These are phyloP conservation scores for Penicillium sclerotigenum DNA, from an alignment of 2,329 filamentous ascomycete species.

Conservation along the genomic window DNA sequence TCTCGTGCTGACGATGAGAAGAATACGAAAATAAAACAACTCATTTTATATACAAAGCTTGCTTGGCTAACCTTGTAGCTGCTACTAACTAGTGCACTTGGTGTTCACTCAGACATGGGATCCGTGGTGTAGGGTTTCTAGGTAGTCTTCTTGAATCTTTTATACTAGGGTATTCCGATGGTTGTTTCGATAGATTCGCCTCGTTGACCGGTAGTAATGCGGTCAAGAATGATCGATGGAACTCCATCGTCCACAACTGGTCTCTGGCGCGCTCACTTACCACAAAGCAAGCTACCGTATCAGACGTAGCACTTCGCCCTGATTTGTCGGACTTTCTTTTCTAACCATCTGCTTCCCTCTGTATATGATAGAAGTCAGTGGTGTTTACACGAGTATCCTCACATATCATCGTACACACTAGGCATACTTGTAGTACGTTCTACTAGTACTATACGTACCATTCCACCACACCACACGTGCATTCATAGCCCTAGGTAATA, in stretches of 20 bases:
- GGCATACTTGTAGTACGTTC: no score
- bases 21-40: not conserved
- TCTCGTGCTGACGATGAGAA: constrained; percentile 4
- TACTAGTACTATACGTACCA: no score
- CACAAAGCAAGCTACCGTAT: not conserved
- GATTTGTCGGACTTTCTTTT: not conserved
- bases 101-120: not conserved
- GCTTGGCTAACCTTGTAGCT: not conserved
- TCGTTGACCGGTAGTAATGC: not conserved
- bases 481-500: no score
- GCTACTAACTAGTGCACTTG: not conserved
- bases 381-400: not conserved
- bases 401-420: not conserved
- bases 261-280: not conserved
- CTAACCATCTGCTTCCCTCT: not conserved
- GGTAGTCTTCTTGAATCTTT: not conserved
- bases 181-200: not conserved
- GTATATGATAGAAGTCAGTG: not conserved
- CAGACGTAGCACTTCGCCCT: not conserved
- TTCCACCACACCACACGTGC: no score
- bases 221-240: not conserved
- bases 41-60: not conserved
- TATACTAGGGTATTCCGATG: not conserved
- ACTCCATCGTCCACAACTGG: not conserved
- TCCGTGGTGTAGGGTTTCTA: not conserved